These are phyloP conservation scores for Karstenula rhodostoma DNA, from an alignment of 2,329 filamentous ascomycete genomes.

Conservation along the genomic window DNA sequence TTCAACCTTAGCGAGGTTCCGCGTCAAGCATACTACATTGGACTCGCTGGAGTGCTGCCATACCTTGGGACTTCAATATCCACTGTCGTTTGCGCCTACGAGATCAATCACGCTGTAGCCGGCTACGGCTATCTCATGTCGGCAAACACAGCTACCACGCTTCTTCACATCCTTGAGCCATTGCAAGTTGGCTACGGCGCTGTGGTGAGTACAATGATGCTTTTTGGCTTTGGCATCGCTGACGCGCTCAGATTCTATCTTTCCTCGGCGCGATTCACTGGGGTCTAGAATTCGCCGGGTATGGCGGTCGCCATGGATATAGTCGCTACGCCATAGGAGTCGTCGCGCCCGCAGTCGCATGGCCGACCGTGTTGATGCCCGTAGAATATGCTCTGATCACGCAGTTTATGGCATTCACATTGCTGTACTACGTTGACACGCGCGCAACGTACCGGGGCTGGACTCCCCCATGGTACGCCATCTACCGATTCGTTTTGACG, in stretches of 20 bases:
- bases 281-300: conserved; percentile 85
- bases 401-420: conserved; percentile 85
- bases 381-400: conserved; percentile 84
- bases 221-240: not conserved
- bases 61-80: conserved; percentile 85
- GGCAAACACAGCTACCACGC: conserved; percentile 73
- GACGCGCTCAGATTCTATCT: conserved; percentile 74
- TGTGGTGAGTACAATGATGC: conserved; percentile 64
- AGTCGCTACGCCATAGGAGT: conserved; percentile 86
- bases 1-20: conserved; percentile 58
- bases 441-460: conserved; percentile 77
- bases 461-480: conserved; percentile 84
- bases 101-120: conserved; percentile 74
- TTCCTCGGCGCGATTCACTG: conserved; percentile 95
- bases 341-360: conserved; percentile 79
- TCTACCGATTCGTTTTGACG: conserved; percentile 91
- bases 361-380: conserved; percentile 87
- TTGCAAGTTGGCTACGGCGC: conserved; percentile 92
- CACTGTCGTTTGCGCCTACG: conserved; percentile 83
- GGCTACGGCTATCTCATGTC: conserved; percentile 72
- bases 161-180: conserved; percentile 80
- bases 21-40: conserved; percentile 58
- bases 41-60: conserved; percentile 60
- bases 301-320: conserved; percentile 72
- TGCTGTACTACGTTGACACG: conserved; percentile 85